Evolutionary conservation across 1,284 basidiomycete species (phyloP), one percentile per base, ranked within the genome.

Genomic region (Mycena sp.): DNA sequence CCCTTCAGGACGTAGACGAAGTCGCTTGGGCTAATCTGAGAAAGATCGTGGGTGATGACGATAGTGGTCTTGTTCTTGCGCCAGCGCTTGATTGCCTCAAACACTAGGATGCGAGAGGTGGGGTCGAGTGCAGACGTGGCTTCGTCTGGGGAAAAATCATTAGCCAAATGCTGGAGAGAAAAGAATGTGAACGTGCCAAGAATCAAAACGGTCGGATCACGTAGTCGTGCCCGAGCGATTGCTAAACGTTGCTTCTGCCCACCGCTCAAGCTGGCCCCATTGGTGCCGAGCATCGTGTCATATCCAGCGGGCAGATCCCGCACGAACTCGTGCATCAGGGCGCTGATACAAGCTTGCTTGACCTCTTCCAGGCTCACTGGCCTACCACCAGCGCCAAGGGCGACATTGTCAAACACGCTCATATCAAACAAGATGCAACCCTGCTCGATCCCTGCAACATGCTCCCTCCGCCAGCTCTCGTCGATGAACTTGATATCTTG

Each of bases 41-140:
- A 90, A 12, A 99, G 86, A 72, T 99, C 96, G 76, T 99, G 97
- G 0, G 96, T 98, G 78, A 99, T 98, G 64, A 99, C 91, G 72
- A 99, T 91, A 0, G 97, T 99, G 0, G 96, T 98, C 72, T 87
- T 90, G 76, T 93, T 91, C 25, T 76, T 77, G 21, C 95, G 84
- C 93, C 95, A 96, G 19, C 78, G 77, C 73, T 93, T 93, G 78
- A 99, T 86, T 0, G 95, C 94, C 67, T 94, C 91, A 68, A 95
- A 95, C 10, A 99, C 95, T 41, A 96, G 85, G 37, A 95, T 83
- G 23, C 96, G 90, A 3, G 95, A 93, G 0, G 92, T 92, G 21
- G 91, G 87, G 78, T 99, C 98, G 61, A 99, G 86, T 6, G 97
- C 96, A 2, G 95, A 98, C 6, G 96, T 99, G 1, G 95, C 93